Conservation (phyloP, 805 yeast species). For the Wickerhamomyces rabaulensis region DNA sequence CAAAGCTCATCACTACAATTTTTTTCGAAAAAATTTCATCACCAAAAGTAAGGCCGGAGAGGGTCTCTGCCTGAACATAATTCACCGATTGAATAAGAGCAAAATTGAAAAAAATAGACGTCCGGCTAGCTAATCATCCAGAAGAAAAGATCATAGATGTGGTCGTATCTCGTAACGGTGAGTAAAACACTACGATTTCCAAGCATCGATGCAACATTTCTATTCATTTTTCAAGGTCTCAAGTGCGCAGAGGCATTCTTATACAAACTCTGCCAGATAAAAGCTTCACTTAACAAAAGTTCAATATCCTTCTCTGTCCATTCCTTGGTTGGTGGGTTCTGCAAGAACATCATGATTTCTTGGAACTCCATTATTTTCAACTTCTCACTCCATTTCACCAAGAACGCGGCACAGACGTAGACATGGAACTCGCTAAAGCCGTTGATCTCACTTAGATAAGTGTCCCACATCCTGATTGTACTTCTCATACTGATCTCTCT, state of each 20-base stretch:
- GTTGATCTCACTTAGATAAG: slow-evolving; percentile 69
- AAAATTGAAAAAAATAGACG: too few relatives aligned
- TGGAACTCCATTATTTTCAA: slow-evolving; percentile 87
- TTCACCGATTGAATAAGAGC: too few relatives aligned
- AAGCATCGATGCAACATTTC: background rate
- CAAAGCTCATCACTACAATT: background rate
- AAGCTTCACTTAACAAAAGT: slow-evolving; percentile 89
- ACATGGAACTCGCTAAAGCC: slow-evolving; percentile 93
- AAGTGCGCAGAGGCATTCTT: slow-evolving; percentile 88
- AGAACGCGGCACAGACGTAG: slow-evolving; percentile 95
- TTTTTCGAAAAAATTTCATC: background rate
- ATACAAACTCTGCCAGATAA: slow-evolving; percentile 91
- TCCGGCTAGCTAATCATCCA: too few relatives aligned
- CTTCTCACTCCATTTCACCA: slow-evolving; percentile 79
- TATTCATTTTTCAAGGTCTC: slow-evolving; percentile 24
- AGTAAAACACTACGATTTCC: background rate
- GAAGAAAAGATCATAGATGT: too few relatives aligned
- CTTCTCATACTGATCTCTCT: slow-evolving; percentile 77
- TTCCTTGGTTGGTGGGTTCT: slow-evolving; percentile 76
- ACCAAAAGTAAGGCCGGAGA: too few relatives aligned
- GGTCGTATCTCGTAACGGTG: too few relatives aligned
- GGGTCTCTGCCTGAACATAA: too few relatives aligned
- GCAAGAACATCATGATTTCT: slow-evolving; percentile 86
- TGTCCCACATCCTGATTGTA: slow-evolving; percentile 96
- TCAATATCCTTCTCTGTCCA: slow-evolving; percentile 93